Evolutionary conservation across 2,329 filamentous ascomycete species (phyloP), one percentile per base, ranked within the genome.

Genomic region (Akanthomyces muscarius): DNA sequence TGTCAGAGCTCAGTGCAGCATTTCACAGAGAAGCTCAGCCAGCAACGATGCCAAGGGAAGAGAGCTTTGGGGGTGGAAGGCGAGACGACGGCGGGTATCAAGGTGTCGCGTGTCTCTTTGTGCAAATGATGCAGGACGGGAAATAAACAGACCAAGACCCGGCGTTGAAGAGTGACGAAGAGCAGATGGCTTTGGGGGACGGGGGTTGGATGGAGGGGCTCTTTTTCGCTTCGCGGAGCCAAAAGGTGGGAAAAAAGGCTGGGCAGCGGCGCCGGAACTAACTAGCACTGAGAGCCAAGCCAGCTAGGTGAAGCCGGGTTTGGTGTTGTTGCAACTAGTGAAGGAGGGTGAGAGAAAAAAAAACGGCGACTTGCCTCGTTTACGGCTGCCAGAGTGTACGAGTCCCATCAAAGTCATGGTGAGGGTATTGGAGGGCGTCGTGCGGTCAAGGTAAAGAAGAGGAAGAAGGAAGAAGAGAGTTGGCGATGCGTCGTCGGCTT

Each of bases 331-430:
- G 33, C 8, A 36, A 2, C 33, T 36, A 11, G 33, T 36, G 7
- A 36, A 11, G 38, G 38, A 13, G 33, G 33, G 33, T 38, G 8
- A 38, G 6, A 44, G 23, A 6, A 28, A 7, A 51, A 44, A 53
- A n/a, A 10, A n/a, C n/a, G 18, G 45, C 18, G 23, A 61, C 58
- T 14, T 61, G 54, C 58, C 41, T 14, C 58, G 58, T 38, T 38
- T 53, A 23, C 55, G 54, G 51, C 28, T n/a, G 47, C 59, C 47
- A 23, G 51, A 59, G 21, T 61, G 59, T 5, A 55, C 50, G n/a
- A 61, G 58, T 45, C 58, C 58, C 48, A 61, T 53, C 13, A 61
- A 25, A 18, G 58, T 61, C 58, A 61, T 61, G 38, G 14, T 61
- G 58, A 44, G 36, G 21, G 16, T 36, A 54, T 50, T 28, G 11